These are phyloP conservation scores for Cystofilobasidium ferigula DNA, from an alignment of 768 basidiomycete species.

Conservation along the genomic window DNA sequence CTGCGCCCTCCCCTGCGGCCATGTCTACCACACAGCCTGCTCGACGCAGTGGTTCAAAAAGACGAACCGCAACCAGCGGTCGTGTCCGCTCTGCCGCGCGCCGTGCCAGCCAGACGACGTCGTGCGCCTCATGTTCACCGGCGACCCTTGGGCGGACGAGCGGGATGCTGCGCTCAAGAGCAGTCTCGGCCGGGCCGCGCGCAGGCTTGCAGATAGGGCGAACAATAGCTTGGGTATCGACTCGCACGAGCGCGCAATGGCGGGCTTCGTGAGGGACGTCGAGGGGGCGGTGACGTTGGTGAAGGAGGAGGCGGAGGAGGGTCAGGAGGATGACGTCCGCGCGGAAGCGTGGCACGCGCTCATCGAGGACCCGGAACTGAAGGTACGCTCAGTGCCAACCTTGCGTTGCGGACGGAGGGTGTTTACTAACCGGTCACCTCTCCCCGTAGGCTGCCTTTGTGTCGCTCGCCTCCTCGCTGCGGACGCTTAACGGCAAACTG, in stretches of 20 bases:
- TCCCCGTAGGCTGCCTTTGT: background rate
- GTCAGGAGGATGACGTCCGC: background rate
- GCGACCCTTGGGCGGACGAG: constrained; percentile 10
- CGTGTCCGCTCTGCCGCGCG: background rate
- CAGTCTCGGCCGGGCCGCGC: background rate
- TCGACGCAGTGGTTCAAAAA: background rate
- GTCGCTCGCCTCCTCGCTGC: background rate
- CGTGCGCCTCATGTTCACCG: background rate
- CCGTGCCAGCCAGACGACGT: background rate
- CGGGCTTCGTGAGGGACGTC: background rate
- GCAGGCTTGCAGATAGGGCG: background rate
- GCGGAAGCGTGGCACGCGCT: background rate
- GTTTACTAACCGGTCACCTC: too few relatives aligned
- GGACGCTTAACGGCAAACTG: background rate
- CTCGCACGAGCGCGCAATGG: background rate
- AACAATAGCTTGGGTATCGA: background rate
- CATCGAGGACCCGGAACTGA: constrained; percentile 1
- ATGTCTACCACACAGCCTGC: background rate
- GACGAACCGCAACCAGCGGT: background rate
- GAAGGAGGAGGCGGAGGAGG: background rate
- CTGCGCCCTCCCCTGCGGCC: background rate
- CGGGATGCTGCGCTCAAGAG: background rate
- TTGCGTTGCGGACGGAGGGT: background rate
- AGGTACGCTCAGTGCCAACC: background rate
- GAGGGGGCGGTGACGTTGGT: background rate